Percentiles rank a stretch among this genome's conserved stretches.
phyloP scores from a whole-genome alignment of 805 yeast species.

The Zygosaccharomyces gambellarensis region DNA sequence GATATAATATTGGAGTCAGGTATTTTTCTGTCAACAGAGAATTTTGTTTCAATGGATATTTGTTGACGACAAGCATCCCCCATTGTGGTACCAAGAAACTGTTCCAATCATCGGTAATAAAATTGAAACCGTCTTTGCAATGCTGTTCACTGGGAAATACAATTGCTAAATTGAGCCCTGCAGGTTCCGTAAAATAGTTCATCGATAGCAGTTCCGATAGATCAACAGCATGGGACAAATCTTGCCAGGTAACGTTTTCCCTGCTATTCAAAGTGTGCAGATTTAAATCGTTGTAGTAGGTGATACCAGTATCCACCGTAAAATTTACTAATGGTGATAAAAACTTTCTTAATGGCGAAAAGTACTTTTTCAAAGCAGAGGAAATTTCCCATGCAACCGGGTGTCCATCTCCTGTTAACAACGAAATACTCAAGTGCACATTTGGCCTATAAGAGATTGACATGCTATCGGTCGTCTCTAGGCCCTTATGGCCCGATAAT shows the following conservation, averaged over 20 bases:
- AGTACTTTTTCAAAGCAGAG: constrained; percentile 42
- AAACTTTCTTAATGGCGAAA: constrained; percentile 51
- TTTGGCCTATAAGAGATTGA: constrained; percentile 46
- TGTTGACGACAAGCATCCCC: constrained; percentile 13
- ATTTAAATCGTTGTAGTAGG: constrained; percentile 47
- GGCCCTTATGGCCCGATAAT: constrained; percentile 14
- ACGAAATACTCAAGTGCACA: constrained; percentile 70
- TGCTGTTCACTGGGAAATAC: constrained; percentile 30
- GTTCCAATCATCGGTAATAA: constrained; percentile 22
- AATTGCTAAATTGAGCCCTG: constrained; percentile 63
- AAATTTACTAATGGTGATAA: constrained; percentile 60
- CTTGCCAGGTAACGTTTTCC: constrained; percentile 39
- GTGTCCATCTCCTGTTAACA: constrained; percentile 64
- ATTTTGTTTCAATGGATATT: constrained; percentile 9
- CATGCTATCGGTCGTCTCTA: constrained; percentile 18
- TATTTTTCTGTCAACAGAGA: constrained; percentile 9
- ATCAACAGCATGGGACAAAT: constrained; percentile 73
- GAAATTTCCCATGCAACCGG: constrained; percentile 74
- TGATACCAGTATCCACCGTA: constrained; percentile 73
- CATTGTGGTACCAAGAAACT: constrained; percentile 47
- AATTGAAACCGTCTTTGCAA: constrained; percentile 40
- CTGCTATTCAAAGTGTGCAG: constrained; percentile 27
- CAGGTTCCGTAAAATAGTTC: constrained; percentile 54
- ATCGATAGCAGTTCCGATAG: constrained; percentile 64
- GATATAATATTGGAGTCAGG: constrained; percentile 55